phyloP scores from a whole-genome alignment of 441 rosid genomes.

The Pelargonium citronellum region DNA sequence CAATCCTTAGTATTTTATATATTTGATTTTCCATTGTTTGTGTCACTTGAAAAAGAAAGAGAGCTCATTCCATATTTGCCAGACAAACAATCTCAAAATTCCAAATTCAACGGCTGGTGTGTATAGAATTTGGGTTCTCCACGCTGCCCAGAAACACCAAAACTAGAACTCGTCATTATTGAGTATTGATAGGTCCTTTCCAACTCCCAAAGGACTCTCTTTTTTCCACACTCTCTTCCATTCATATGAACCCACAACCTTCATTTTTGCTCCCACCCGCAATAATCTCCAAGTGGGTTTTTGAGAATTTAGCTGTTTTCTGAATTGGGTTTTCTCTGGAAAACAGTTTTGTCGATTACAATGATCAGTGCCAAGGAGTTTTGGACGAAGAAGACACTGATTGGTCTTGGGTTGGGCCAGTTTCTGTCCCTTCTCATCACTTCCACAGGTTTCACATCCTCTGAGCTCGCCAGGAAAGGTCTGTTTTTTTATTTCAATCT shows the following conservation, averaged over 20 bases:
- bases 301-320: neutral
- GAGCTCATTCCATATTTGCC: too few species aligned
- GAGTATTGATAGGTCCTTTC: neutral
- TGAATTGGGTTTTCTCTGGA: neutral
- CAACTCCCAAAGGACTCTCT: neutral
- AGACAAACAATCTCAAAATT: too few species aligned
- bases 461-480: slow-evolving; percentile 61
- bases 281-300: neutral
- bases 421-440: slow-evolving; percentile 66
- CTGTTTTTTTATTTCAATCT: neutral
- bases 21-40: too few species aligned
- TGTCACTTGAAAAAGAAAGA: too few species aligned
- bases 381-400: slow-evolving; percentile 50
- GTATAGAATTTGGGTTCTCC: slow-evolving; percentile 1
- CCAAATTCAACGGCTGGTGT: neutral
- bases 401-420: slow-evolving; percentile 72
- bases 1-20: too few species aligned
- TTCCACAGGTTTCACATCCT: slow-evolving; percentile 59
- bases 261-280: neutral
- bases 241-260: neutral
- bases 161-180: neutral
- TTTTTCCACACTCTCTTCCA: neutral
- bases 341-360: neutral
- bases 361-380: slow-evolving; percentile 41
- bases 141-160: neutral